phyloP scores from a whole-genome alignment of 2,329 filamentous ascomycete species.

The Zasmidium cellare region DNA sequence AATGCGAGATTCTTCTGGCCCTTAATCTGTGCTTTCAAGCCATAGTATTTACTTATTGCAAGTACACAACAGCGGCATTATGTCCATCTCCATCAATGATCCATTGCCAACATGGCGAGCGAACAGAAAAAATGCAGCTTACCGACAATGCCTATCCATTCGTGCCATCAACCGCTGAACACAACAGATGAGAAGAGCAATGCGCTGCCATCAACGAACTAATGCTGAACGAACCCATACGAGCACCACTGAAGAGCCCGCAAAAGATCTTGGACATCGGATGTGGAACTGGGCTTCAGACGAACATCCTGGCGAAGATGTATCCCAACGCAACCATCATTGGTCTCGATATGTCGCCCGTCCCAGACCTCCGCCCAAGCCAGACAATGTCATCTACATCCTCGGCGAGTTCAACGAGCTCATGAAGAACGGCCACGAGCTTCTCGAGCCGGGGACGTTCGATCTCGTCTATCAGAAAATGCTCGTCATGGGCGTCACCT shows the following conservation, averaged over 20 bases:
- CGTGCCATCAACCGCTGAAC: not conserved
- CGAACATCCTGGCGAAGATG: not conserved
- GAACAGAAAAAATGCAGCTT: not conserved
- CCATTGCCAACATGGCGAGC: not conserved
- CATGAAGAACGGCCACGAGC: not conserved
- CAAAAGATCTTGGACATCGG: not conserved
- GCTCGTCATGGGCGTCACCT: not conserved
- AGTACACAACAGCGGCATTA: too few species aligned
- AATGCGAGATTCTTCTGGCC: too few species aligned
- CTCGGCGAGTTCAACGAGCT: not conserved
- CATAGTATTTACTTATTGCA: too few species aligned
- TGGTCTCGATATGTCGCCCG: not conserved
- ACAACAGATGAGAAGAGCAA: not conserved
- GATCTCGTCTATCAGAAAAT: not conserved
- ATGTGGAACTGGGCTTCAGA: not conserved
- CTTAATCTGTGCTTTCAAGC: too few species aligned
- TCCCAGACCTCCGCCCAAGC: not conserved
- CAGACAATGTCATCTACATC: not conserved
- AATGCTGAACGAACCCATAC: not conserved
- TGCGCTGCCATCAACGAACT: not conserved
- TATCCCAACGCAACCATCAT: slow-evolving; percentile 1
- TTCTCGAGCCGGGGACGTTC: not conserved
- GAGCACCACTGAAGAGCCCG: not conserved
- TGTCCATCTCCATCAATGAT: too few species aligned
- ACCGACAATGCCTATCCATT: not conserved